Conservation (phyloP, 2,329 filamentous ascomycete species). For the Colletotrichum spinosum region DNA sequence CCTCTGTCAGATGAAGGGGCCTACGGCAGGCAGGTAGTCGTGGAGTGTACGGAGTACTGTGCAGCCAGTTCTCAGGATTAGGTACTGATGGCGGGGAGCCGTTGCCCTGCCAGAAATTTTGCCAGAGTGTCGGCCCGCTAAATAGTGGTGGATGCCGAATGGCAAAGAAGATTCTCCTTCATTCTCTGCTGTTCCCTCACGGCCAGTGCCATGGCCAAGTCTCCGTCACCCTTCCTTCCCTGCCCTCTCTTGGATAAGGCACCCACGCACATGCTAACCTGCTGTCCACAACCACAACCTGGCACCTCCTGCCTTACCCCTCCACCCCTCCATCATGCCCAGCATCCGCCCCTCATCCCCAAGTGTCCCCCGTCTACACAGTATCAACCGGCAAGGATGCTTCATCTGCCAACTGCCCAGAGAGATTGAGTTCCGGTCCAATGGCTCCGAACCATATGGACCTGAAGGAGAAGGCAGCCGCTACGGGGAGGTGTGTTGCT, state of each 20-base stretch:
- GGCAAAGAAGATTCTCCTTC: constrained; percentile 40
- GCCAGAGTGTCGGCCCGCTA: constrained; percentile 21
- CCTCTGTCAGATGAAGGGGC: neutral
- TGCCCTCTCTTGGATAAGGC: constrained; percentile 10
- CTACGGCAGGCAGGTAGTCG: neutral
- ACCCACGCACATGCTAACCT: too few species aligned
- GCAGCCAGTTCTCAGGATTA: neutral
- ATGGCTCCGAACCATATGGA: constrained; percentile 19
- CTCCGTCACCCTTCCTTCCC: constrained; percentile 17
- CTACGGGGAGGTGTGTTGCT: too few species aligned
- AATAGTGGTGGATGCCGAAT: constrained; percentile 36
- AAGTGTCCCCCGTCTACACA: constrained; percentile 6
- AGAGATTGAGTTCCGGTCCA: constrained; percentile 28
- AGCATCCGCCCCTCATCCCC: constrained; percentile 22
- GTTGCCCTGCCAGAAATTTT: constrained; percentile 10
- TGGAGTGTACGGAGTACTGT: neutral
- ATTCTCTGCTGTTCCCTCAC: constrained; percentile 31
- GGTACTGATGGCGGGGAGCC: neutral
- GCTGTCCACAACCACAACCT: too few species aligned
- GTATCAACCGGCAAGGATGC: constrained; percentile 1
- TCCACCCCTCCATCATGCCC: constrained; percentile 21
- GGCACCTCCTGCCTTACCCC: neutral
- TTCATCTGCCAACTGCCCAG: neutral
- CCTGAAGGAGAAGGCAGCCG: too few species aligned
- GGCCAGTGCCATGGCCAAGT: constrained; percentile 6